These are phyloP conservation scores for Rubus idaeus DNA, from an alignment of 306 rosid species.

Conservation along the genomic window DNA sequence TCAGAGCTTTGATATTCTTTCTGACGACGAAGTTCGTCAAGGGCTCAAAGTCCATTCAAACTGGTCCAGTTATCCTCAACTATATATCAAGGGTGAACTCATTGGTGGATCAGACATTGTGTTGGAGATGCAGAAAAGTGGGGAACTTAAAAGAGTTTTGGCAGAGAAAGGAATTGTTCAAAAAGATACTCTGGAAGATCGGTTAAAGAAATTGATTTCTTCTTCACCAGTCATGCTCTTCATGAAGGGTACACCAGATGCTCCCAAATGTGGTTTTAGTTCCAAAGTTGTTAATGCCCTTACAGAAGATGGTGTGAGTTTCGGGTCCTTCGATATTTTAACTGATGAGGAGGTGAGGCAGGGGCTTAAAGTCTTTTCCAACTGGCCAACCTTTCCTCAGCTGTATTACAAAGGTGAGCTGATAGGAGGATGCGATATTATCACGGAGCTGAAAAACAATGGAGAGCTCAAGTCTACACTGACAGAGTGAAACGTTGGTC, in stretches of 20 bases:
- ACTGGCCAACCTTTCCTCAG: constrained; percentile 98
- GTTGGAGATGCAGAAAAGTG: constrained; percentile 92
- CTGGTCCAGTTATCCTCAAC: constrained; percentile 97
- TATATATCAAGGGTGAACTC: constrained; percentile 73
- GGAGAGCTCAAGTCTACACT: constrained; percentile 79
- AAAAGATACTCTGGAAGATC: constrained; percentile 60
- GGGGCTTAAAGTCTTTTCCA: constrained; percentile 77
- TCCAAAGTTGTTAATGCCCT: constrained; percentile 81
- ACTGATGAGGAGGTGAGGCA: constrained; percentile 81
- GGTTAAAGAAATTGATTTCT: constrained; percentile 60
- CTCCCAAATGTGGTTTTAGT: constrained; percentile 90
- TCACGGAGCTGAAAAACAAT: constrained; percentile 64
- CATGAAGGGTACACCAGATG: constrained; percentile 90
- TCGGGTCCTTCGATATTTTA: constrained; percentile 80
- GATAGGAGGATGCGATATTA: constrained; percentile 84
- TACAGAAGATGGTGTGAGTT: constrained; percentile 56
- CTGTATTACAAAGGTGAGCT: constrained; percentile 86
- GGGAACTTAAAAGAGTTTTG: constrained; percentile 68
- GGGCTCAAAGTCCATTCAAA: constrained; percentile 90
- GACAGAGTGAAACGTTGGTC: constrained; percentile 47
- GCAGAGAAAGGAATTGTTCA: constrained; percentile 58
- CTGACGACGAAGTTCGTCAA: constrained; percentile 83
- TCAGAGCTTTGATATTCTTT: constrained; percentile 74
- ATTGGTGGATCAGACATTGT: constrained; percentile 94
- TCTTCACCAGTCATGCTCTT: constrained; percentile 84